A percentile compares a stretch with the other conserved stretches of the same genome.
These are phyloP conservation scores for Friedmanniomyces simplex DNA, from an alignment of 495 filamentous ascomycete species.

Conservation along the genomic window DNA sequence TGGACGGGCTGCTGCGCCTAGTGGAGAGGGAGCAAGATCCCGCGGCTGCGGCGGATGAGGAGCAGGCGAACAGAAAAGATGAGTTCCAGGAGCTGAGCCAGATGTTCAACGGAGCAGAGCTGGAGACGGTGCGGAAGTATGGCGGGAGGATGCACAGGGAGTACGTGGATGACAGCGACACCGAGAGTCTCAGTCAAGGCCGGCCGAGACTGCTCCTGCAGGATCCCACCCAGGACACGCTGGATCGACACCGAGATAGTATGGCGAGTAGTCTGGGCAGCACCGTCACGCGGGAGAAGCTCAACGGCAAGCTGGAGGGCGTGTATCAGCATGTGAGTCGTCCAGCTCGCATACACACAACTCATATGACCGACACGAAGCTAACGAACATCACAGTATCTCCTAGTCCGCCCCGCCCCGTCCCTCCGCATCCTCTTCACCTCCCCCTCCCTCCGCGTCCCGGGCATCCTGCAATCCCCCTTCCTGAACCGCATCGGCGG, in stretches of 20 bases:
- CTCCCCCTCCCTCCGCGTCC: constrained; percentile 52
- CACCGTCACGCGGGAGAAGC: not conserved
- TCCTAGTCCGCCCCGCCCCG: constrained; percentile 52
- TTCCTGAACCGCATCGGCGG: constrained; percentile 54
- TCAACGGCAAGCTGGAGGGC: constrained; percentile 24
- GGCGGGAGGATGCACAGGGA: constrained; percentile 48
- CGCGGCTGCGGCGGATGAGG: constrained; percentile 13
- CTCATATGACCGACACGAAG: not conserved
- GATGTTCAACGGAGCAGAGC: constrained; percentile 51
- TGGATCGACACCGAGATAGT: constrained; percentile 2
- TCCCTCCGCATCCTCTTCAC: constrained; percentile 55
- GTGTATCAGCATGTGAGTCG: constrained; percentile 27
- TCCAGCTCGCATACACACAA: not conserved
- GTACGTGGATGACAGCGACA: constrained; percentile 35
- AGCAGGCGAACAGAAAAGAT: constrained; percentile 31
- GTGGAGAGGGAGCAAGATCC: constrained; percentile 29
- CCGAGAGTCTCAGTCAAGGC: constrained; percentile 30
- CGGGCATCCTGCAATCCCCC: constrained; percentile 52
- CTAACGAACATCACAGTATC: constrained; percentile 37
- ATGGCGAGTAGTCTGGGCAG: not conserved
- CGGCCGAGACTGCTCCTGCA: constrained; percentile 33
- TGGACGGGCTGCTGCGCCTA: constrained; percentile 44
- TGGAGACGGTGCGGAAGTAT: constrained; percentile 45
- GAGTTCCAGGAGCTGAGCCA: constrained; percentile 50
- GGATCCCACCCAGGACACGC: constrained; percentile 18